Conservation (phyloP, 2,329 filamentous ascomycete species). For the Falciphora oryzae region DNA sequence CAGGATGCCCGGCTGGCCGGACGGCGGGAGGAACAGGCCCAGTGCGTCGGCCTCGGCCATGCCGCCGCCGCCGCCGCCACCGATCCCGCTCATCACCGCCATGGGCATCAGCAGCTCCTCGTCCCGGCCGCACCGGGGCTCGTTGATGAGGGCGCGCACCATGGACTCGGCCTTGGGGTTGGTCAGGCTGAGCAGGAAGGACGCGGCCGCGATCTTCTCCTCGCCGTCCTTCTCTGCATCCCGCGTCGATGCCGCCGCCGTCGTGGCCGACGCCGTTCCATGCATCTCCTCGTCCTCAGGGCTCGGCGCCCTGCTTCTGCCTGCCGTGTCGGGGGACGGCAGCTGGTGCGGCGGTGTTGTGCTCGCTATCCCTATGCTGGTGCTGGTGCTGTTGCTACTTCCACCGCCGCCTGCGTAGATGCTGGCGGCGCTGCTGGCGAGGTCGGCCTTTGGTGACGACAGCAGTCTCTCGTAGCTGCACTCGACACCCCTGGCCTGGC, state of each 20-base stretch:
- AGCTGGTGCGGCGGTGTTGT: neutral
- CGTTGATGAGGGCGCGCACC: conserved; percentile 16
- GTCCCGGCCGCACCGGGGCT: conserved; percentile 3
- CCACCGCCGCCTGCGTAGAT: no score
- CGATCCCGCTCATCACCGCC: neutral
- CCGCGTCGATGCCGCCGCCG: no score
- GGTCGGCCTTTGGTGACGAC: neutral
- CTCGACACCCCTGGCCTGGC: conserved; percentile 15
- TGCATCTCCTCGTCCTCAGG: conserved; percentile 1
- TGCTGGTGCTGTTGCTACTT: neutral
- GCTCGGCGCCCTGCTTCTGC: neutral
- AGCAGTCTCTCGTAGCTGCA: conserved; percentile 18
- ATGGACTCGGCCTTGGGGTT: conserved; percentile 22
- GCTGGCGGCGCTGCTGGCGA: neutral
- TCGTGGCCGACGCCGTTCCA: no score
- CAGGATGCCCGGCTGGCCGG: neutral
- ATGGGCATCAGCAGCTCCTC: neutral
- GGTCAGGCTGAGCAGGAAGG: conserved; percentile 22
- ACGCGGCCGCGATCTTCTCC: conserved; percentile 19
- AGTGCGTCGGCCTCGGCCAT: neutral
- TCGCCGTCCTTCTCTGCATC: conserved; percentile 11
- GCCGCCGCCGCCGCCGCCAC: neutral
- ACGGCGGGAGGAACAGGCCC: neutral
- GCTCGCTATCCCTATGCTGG: neutral
- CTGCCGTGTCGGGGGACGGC: neutral